Evolutionary conservation across 352 stramenopile species (phyloP).

Genomic region (Pythium phragmiticola): DNA sequence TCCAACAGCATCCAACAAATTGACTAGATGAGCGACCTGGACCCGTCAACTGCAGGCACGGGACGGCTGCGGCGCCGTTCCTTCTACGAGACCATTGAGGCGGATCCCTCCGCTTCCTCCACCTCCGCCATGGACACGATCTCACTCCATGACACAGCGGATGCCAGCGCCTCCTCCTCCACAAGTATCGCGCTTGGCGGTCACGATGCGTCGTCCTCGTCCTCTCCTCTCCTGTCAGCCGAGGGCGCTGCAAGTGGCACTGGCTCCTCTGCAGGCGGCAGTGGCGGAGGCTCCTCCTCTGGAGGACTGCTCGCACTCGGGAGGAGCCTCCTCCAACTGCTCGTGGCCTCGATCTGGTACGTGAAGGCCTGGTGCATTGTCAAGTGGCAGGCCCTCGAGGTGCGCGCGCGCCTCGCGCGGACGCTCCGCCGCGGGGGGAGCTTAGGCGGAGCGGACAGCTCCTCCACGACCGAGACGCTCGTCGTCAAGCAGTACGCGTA

Average conservation of each 20-base stretch:
- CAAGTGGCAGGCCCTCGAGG: conserved; percentile 22
- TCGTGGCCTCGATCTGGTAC: conserved; percentile 21
- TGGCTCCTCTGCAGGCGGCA: background rate
- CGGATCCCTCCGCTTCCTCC: conserved; percentile 27
- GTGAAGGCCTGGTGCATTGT: conserved; percentile 24
- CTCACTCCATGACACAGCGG: conserved; percentile 14
- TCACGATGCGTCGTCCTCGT: conserved; percentile 7
- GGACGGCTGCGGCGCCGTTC: conserved; percentile 62
- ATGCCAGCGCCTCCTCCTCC: conserved; percentile 6
- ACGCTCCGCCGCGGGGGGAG: conserved; percentile 20
- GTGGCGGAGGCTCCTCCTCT: conserved; percentile 1
- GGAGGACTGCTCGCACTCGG: background rate
- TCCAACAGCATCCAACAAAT: background rate
- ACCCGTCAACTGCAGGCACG: conserved; percentile 35
- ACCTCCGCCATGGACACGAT: conserved; percentile 21
- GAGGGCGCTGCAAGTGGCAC: background rate
- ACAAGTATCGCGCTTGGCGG: background rate
- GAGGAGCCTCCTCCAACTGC: conserved; percentile 10
- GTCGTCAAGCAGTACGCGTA: conserved; percentile 66
- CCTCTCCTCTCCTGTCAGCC: conserved; percentile 12
- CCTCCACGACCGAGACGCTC: conserved; percentile 23
- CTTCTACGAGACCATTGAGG: conserved; percentile 65
- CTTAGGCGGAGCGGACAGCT: conserved; percentile 6
- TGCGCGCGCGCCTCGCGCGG: conserved; percentile 24
- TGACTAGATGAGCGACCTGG: conserved; percentile 46